A percentile compares a stretch with the other conserved stretches of the same genome.
Evolutionary conservation across 2,329 filamentous ascomycete genomes (phyloP).

Genomic region (Bisporella sp.): DNA sequence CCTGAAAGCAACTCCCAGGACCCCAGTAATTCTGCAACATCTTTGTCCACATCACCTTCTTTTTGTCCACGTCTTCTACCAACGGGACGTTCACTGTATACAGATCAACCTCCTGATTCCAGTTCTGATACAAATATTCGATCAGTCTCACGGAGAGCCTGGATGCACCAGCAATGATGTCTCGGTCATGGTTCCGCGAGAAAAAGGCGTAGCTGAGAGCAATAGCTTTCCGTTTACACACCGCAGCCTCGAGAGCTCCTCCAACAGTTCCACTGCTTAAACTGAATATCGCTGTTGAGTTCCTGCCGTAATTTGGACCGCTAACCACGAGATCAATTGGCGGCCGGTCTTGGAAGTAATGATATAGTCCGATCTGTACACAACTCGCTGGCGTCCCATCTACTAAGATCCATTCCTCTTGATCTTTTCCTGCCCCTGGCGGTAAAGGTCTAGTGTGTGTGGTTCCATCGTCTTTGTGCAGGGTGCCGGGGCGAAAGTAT

Average conservation of each 20-base stretch:
- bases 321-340: slow-evolving; percentile 71
- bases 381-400: slow-evolving; percentile 77
- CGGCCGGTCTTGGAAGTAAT: slow-evolving; percentile 67
- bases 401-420: slow-evolving; percentile 75
- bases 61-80: slow-evolving; percentile 62
- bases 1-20: slow-evolving; percentile 78
- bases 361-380: slow-evolving; percentile 74
- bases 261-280: slow-evolving; percentile 73
- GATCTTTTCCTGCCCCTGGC: slow-evolving; percentile 35
- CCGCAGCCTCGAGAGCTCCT: slow-evolving; percentile 69
- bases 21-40: slow-evolving; percentile 91
- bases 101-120: slow-evolving; percentile 69
- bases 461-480: slow-evolving; percentile 59
- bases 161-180: slow-evolving; percentile 71
- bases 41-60: slow-evolving; percentile 73
- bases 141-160: slow-evolving; percentile 69
- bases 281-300: slow-evolving; percentile 74
- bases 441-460: slow-evolving; percentile 52
- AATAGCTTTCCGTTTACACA: slow-evolving; percentile 63
- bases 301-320: slow-evolving; percentile 78
- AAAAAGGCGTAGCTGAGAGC: slow-evolving; percentile 91
- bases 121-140: slow-evolving; percentile 70
- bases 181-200: slow-evolving; percentile 69
- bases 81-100: slow-evolving; percentile 90
- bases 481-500: slow-evolving; percentile 68